Percentiles rank a stretch among this genome's conserved stretches.
Conservation (phyloP, 2,329 filamentous ascomycete genomes). For the Cyclaneusma minus region DNA sequence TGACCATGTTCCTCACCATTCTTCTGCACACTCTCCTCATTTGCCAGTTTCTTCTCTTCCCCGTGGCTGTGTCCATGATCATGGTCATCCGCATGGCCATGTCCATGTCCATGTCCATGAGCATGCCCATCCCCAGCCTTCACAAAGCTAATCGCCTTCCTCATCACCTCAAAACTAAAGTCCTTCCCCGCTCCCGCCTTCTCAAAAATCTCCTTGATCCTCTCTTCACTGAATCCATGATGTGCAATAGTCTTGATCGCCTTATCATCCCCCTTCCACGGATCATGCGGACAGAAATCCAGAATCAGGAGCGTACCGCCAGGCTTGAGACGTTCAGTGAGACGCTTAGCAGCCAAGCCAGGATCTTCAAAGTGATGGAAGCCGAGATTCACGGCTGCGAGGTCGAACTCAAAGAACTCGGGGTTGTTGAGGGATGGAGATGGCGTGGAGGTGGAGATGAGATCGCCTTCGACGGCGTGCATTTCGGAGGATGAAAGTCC, state of each 20-base stretch:
- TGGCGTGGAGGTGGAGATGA: constrained; percentile 29
- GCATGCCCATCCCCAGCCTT: constrained; percentile 13
- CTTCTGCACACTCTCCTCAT: no score
- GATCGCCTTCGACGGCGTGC: constrained; percentile 40
- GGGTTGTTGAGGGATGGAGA: constrained; percentile 39
- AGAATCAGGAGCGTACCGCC: constrained; percentile 54
- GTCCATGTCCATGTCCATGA: constrained; percentile 4
- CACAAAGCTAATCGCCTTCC: constrained; percentile 30
- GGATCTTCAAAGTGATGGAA: constrained; percentile 57
- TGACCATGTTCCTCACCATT: background rate
- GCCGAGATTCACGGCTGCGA: constrained; percentile 45
- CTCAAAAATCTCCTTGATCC: constrained; percentile 44
- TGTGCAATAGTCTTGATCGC: constrained; percentile 40
- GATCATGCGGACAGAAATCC: constrained; percentile 45
- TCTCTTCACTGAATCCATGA: constrained; percentile 46
- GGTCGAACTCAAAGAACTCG: constrained; percentile 55
- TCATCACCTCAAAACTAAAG: constrained; percentile 41
- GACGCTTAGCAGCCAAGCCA: constrained; percentile 36
- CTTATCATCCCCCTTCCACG: constrained; percentile 2
- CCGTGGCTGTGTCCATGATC: constrained; percentile 19
- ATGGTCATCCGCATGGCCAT: constrained; percentile 5
- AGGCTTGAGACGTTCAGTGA: constrained; percentile 45
- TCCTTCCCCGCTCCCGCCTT: constrained; percentile 40
- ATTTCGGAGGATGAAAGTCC: constrained; percentile 36
- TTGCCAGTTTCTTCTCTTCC: no score